phyloP scores from a whole-genome alignment of 441 rosid species.

The Mallotus japonicus region DNA sequence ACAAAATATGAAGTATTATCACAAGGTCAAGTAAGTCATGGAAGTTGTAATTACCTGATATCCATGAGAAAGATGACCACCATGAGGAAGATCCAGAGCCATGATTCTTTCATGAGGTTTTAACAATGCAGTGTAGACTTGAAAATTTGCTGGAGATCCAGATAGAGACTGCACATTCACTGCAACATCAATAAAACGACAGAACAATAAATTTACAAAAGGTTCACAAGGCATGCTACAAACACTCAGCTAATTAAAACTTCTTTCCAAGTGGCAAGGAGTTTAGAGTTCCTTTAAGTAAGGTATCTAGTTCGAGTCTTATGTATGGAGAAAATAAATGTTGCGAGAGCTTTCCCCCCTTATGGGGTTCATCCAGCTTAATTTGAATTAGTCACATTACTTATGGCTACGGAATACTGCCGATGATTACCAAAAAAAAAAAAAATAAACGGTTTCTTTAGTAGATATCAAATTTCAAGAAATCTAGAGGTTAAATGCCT shows the following conservation, averaged over 20 bases:
- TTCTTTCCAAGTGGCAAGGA: neutral
- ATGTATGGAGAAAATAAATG: too few relatives aligned
- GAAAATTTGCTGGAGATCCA: constrained; percentile 69
- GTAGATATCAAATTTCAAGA: neutral
- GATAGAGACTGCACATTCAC: constrained; percentile 53
- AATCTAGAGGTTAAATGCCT: too few relatives aligned
- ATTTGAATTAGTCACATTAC: too few relatives aligned
- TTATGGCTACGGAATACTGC: too few relatives aligned
- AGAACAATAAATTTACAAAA: constrained; percentile 20
- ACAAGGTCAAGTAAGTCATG: neutral
- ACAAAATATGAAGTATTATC: too few relatives aligned
- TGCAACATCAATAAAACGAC: constrained; percentile 23
- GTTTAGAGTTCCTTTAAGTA: too few relatives aligned
- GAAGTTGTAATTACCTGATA: constrained; percentile 65
- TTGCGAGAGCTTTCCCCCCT: too few relatives aligned
- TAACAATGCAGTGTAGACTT: constrained; percentile 83
- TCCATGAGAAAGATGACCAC: constrained; percentile 99
- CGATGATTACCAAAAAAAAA: too few relatives aligned
- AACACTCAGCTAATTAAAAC: neutral
- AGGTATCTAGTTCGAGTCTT: too few relatives aligned
- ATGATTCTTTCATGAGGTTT: constrained; percentile 96
- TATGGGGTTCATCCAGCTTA: too few relatives aligned
- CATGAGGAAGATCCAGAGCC: constrained; percentile 99
- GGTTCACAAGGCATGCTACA: constrained; percentile 5
- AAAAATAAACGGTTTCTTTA: neutral